A percentile compares a stretch with the other conserved stretches of the same genome.
Evolutionary conservation across 2,329 filamentous ascomycete species (phyloP).

Genomic region (Sporothrix brunneoviolacea): DNA sequence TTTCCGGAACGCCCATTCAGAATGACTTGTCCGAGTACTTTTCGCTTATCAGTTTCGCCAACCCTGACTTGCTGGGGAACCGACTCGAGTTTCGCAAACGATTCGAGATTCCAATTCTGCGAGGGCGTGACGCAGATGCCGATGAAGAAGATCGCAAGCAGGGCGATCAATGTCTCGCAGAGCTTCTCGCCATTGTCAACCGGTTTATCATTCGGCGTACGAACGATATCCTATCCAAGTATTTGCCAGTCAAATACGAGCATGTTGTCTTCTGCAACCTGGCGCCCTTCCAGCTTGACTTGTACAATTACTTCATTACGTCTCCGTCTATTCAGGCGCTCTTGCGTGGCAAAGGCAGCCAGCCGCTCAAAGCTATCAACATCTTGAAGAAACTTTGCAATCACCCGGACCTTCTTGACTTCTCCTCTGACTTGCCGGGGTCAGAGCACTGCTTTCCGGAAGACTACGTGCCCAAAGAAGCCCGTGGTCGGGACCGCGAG

Average conservation of each 20-base stretch:
- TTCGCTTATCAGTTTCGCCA: conserved; percentile 90
- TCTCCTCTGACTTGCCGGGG: conserved; percentile 77
- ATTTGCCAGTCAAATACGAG: conserved; percentile 96
- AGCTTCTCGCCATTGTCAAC: conserved; percentile 81
- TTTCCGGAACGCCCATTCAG: conserved; percentile 95
- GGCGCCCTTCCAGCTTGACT: conserved; percentile 81
- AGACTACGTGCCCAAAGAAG: conserved; percentile 82
- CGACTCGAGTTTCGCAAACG: conserved; percentile 87
- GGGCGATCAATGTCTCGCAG: conserved; percentile 74
- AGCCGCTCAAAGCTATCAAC: conserved; percentile 92
- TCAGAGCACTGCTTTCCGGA: conserved; percentile 75
- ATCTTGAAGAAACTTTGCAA: conserved; percentile 98
- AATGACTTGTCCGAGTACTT: conserved; percentile 99
- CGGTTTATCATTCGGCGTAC: conserved; percentile 97
- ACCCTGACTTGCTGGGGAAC: conserved; percentile 84
- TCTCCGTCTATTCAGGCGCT: conserved; percentile 92
- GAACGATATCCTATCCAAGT: conserved; percentile 97
- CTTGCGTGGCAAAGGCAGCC: conserved; percentile 86
- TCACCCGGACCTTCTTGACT: conserved; percentile 84
- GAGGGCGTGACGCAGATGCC: conserved; percentile 84
- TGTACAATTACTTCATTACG: conserved; percentile 96
- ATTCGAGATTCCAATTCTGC: conserved; percentile 86
- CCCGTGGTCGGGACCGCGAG: conserved; percentile 82
- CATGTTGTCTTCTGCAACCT: conserved; percentile 98
- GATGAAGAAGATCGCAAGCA: conserved; percentile 74